Evolutionary conservation across 331 rosid species (phyloP).

Genomic region (Stylosanthes scabra): DNA sequence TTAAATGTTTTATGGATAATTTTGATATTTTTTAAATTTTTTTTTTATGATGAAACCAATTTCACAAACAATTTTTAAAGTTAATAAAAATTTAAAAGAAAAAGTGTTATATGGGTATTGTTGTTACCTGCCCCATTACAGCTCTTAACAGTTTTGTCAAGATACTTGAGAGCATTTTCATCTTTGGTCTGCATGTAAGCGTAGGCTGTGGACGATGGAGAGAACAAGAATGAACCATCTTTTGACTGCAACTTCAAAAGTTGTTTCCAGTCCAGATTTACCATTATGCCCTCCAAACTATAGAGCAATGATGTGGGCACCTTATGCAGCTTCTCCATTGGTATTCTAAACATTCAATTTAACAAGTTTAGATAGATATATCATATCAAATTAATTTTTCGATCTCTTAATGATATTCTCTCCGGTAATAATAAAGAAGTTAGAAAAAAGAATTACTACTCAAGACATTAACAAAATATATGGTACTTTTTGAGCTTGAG

Average conservation of each 20-base stretch:
- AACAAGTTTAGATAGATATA: neutral
- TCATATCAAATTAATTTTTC: too few species aligned
- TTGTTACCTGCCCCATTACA: conserved; percentile 85
- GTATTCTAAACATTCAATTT: conserved; percentile 57
- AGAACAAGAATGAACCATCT: conserved; percentile 86
- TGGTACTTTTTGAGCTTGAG: too few species aligned
- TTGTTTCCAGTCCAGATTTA: conserved; percentile 70
- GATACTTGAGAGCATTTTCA: conserved; percentile 57
- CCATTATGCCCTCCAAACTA: conserved; percentile 90
- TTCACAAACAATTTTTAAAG: too few species aligned
- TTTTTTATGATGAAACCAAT: too few species aligned
- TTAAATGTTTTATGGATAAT: too few species aligned
- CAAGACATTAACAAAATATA: too few species aligned
- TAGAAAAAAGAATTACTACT: too few species aligned
- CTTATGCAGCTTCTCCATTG: conserved; percentile 78
- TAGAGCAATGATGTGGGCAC: conserved; percentile 84
- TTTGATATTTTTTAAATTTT: too few species aligned
- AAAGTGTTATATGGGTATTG: too few species aligned
- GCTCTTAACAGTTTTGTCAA: conserved; percentile 47
- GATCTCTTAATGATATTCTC: too few species aligned
- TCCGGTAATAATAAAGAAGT: too few species aligned
- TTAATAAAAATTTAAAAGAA: neutral
- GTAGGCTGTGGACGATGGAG: conserved; percentile 93
- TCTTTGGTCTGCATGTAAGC: conserved; percentile 71
- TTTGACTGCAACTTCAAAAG: conserved; percentile 74